Conservation (phyloP, 306 rosid genomes). For the Prunus mume region DNA sequence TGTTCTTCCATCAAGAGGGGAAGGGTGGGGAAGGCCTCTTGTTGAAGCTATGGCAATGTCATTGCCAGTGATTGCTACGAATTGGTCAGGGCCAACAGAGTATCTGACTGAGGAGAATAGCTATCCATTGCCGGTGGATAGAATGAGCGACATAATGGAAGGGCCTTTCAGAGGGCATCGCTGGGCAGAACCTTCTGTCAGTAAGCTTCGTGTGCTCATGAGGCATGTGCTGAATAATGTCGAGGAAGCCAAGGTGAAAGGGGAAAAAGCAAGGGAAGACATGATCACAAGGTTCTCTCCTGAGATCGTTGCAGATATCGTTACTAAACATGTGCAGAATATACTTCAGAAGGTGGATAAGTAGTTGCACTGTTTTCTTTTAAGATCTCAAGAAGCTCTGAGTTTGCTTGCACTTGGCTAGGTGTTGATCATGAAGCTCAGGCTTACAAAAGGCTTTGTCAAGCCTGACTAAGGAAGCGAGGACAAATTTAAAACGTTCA, state of each 20-base stretch:
- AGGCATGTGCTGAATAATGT: constrained; percentile 48
- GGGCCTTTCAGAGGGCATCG: constrained; percentile 83
- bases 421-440: not conserved
- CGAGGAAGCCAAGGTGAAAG: constrained; percentile 58
- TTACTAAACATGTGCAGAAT: constrained; percentile 37
- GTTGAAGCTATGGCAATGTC: constrained; percentile 95
- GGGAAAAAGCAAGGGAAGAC: constrained; percentile 64
- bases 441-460: not conserved
- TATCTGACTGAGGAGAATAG: constrained; percentile 66
- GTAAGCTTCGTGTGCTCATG: constrained; percentile 52
- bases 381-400: not conserved
- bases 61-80: constrained; percentile 69
- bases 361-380: constrained; percentile 10
- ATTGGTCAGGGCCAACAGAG: constrained; percentile 91
- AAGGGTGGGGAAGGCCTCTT: constrained; percentile 90
- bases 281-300: constrained; percentile 66
- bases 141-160: constrained; percentile 66
- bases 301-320: constrained; percentile 56
- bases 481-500: not conserved
- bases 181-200: constrained; percentile 81
- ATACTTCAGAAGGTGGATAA: constrained; percentile 27
- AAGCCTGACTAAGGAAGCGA: not conserved
- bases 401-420: not conserved
- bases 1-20: constrained; percentile 85
- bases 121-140: constrained; percentile 59